Percentiles rank a stretch among this genome's conserved stretches.
phyloP scores from a whole-genome alignment of 2,329 filamentous ascomycete genomes.

The Calcarisporium arbuscula region DNA sequence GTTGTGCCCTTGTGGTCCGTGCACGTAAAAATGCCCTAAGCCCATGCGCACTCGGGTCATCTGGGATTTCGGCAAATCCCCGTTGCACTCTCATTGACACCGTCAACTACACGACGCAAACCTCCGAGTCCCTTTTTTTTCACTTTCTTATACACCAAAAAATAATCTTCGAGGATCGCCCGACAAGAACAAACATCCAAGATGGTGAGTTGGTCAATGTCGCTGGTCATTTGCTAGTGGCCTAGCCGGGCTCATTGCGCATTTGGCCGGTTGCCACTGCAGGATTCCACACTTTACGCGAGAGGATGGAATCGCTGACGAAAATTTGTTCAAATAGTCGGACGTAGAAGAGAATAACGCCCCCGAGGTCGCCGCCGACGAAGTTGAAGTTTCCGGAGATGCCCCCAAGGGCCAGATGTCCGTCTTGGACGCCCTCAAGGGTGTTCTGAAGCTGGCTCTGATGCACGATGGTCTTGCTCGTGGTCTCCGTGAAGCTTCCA shows the following conservation, averaged over 20 bases:
- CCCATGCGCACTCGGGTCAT: conserved; percentile 24
- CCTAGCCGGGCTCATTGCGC: conserved; percentile 5
- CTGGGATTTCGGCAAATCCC: conserved; percentile 30
- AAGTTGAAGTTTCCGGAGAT: conserved; percentile 95
- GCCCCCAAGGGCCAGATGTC: conserved; percentile 92
- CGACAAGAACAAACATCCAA: conserved; percentile 51
- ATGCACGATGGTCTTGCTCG: conserved; percentile 99
- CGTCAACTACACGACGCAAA: conserved; percentile 23
- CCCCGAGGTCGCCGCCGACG: conserved; percentile 70
- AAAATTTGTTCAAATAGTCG: conserved; percentile 55
- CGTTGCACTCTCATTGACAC: conserved; percentile 23
- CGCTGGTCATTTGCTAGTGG: conserved; percentile 3
- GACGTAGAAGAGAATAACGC: conserved; percentile 99
- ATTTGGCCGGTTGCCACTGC: no score
- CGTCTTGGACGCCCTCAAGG: conserved; percentile 97
- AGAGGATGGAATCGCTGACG: conserved; percentile 19
- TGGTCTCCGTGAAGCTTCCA: conserved; percentile 95
- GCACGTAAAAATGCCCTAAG: conserved; percentile 39
- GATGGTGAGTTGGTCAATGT: conserved; percentile 46
- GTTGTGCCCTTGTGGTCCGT: conserved; percentile 36
- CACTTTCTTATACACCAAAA: conserved; percentile 24
- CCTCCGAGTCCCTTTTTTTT: conserved; percentile 16
- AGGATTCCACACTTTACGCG: no score
- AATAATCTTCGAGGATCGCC: conserved; percentile 62
- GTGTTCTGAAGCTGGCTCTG: conserved; percentile 94